phyloP scores from a whole-genome alignment of 2,329 filamentous ascomycete species.

The Penicillium sumatraense region DNA sequence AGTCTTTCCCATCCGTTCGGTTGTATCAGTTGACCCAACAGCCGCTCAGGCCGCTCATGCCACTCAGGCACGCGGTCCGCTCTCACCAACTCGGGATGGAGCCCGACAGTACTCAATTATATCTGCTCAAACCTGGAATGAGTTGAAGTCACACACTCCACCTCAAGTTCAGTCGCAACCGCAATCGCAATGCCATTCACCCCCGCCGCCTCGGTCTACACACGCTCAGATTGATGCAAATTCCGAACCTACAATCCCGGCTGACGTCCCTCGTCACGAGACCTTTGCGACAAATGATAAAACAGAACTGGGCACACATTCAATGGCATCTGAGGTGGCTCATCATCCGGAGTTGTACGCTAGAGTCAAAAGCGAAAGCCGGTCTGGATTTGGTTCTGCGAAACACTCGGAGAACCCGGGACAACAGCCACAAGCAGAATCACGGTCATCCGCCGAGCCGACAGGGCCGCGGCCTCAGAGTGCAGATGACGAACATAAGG shows the following conservation, averaged over 20 bases:
- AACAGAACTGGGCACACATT: conserved; percentile 25
- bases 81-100: conserved; percentile 29
- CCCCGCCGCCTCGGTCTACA: background rate
- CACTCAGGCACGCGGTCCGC: conserved; percentile 10
- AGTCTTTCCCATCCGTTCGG: conserved; percentile 82
- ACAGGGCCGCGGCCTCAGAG: background rate
- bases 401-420: background rate
- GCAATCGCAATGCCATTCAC: background rate
- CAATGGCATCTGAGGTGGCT: conserved; percentile 20
- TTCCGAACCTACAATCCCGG: conserved; percentile 15
- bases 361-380: conserved; percentile 11
- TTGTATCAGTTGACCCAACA: conserved; percentile 70
- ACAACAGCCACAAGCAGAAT: background rate
- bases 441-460: no score
- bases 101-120: conserved; percentile 35
- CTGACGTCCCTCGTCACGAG: conserved; percentile 18
- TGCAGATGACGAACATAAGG: conserved; percentile 40
- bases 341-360: conserved; percentile 27
- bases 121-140: conserved; percentile 30
- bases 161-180: conserved; percentile 2
- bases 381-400: conserved; percentile 11
- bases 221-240: no score
- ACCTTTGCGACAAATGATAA: conserved; percentile 15
- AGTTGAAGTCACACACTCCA: conserved; percentile 18
- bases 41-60: conserved; percentile 38